phyloP scores from a whole-genome alignment of 164 flowering plant species.

The Dillenia suffruticosa region DNA sequence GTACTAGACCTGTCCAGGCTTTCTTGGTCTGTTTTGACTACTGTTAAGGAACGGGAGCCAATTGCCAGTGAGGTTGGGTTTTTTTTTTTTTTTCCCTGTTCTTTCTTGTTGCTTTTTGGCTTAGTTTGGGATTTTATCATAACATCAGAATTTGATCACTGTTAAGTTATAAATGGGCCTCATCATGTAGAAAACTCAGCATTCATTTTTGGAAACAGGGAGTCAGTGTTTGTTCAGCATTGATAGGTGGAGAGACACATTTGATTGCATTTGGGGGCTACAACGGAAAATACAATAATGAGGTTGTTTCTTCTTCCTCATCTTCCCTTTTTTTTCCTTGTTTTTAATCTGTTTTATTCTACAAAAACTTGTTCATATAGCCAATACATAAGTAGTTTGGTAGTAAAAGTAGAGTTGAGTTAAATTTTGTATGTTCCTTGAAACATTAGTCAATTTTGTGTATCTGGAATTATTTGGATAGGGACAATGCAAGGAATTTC shows the following conservation, averaged over 20 bases:
- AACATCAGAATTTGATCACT: too few relatives aligned
- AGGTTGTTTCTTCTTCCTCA: constrained; percentile 32
- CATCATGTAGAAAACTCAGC: too few relatives aligned
- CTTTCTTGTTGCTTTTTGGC: background rate
- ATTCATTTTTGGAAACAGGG: constrained; percentile 47
- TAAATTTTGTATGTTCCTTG: too few relatives aligned
- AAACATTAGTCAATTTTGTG: too few relatives aligned
- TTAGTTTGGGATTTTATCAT: background rate
- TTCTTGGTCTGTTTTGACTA: constrained; percentile 62
- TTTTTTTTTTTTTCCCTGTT: constrained; percentile 1
- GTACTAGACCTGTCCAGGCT: constrained; percentile 77
- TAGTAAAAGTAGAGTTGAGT: too few relatives aligned
- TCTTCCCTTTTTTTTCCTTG: background rate
- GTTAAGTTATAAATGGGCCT: too few relatives aligned
- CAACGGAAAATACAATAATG: constrained; percentile 87
- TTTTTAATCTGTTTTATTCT: background rate
- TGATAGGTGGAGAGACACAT: constrained; percentile 49
- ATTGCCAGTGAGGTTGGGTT: constrained; percentile 97
- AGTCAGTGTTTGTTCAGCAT: constrained; percentile 57
- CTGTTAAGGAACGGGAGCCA: constrained; percentile 66
- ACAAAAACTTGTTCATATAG: background rate
- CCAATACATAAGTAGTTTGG: too few relatives aligned
- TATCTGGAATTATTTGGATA: too few relatives aligned
- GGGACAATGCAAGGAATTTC: too few relatives aligned
- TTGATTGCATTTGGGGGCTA: constrained; percentile 97